Conservation (phyloP, 1,139 yeast genomes). For the Suhomyces terraborum region DNA sequence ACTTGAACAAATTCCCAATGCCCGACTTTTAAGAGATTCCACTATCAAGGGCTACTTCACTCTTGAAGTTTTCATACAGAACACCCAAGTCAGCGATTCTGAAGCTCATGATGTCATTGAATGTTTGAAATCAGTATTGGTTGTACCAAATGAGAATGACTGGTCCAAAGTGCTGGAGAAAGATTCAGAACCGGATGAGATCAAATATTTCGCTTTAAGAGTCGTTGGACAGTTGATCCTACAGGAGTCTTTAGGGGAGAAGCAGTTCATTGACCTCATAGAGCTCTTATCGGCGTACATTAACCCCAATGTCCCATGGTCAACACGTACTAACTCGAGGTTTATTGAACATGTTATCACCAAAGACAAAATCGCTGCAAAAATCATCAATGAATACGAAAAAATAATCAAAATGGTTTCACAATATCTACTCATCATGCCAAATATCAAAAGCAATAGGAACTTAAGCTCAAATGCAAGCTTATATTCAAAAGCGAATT, state of each 20-base stretch:
- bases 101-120: neutral
- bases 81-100: neutral
- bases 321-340: conserved; percentile 19
- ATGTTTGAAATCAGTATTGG: neutral
- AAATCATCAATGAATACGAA: neutral
- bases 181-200: neutral
- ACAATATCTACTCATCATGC: conserved; percentile 11
- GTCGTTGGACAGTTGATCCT: neutral
- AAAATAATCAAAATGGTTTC: conserved; percentile 7
- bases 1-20: neutral
- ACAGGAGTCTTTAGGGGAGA: neutral
- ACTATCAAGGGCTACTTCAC: neutral
- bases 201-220: conserved; percentile 7
- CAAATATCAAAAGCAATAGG: neutral
- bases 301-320: conserved; percentile 38
- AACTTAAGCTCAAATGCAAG: conserved; percentile 5
- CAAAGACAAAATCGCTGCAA: neutral
- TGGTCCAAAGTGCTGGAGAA: neutral
- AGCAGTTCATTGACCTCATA: conserved; percentile 3
- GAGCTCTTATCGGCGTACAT: conserved; percentile 24
- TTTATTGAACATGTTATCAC: conserved; percentile 17
- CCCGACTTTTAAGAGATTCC: neutral
- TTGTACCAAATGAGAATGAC: neutral
- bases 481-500: neutral
- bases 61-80: conserved; percentile 1